phyloP scores from a whole-genome alignment of 768 basidiomycete genomes.

The Xerocomus potaroensis region DNA sequence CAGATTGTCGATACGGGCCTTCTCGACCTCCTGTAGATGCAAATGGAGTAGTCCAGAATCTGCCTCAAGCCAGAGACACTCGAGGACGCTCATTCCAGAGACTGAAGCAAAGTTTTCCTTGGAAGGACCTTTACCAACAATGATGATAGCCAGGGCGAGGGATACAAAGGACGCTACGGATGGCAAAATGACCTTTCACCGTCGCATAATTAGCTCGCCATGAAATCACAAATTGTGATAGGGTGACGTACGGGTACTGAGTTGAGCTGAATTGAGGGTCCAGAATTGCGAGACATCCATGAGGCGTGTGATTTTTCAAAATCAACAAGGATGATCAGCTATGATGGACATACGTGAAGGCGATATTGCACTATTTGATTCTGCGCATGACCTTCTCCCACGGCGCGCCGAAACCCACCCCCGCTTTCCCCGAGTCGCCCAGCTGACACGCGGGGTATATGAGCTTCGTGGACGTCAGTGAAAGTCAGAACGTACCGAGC shows the following conservation, averaged over 20 bases:
- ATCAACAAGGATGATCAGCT: neutral
- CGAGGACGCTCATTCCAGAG: neutral
- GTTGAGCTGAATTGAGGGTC: neutral
- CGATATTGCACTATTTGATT: neutral
- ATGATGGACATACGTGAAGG: neutral
- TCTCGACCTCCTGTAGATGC: no score
- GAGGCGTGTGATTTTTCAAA: neutral
- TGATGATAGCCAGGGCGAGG: neutral
- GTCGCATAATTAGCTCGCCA: neutral
- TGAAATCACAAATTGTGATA: neutral
- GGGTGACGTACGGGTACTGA: neutral
- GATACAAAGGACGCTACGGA: neutral
- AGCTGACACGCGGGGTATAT: neutral
- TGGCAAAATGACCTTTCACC: neutral
- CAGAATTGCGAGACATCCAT: neutral
- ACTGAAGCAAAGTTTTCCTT: neutral
- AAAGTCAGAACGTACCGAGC: neutral
- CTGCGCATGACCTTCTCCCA: neutral
- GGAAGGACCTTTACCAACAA: neutral
- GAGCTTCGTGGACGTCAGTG: no score
- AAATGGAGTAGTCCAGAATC: no score
- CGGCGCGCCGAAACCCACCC: neutral
- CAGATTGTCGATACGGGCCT: no score
- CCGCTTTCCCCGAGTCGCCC: neutral
- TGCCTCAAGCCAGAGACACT: neutral